Conservation (phyloP, 768 basidiomycete genomes). For the Daedaleopsis nitida region DNA sequence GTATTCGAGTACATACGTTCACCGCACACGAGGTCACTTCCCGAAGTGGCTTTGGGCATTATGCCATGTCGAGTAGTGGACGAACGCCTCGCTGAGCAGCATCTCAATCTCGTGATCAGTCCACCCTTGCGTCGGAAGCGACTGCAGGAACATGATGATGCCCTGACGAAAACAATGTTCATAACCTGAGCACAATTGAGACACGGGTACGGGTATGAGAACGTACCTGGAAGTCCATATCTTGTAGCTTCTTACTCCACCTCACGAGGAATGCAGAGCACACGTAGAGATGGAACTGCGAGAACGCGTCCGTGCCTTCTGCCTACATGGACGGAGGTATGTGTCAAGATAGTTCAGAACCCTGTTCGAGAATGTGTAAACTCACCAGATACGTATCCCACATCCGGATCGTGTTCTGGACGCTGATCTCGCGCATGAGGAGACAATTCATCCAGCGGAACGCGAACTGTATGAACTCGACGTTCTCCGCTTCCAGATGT, state of each 20-base stretch:
- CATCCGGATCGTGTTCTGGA: constrained; percentile 96
- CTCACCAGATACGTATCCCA: constrained; percentile 99
- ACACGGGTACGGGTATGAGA: not conserved
- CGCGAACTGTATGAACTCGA: constrained; percentile 99
- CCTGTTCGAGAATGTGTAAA: not conserved
- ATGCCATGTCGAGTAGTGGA: constrained; percentile 90
- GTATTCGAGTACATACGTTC: constrained; percentile 20
- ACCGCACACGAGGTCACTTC: not conserved
- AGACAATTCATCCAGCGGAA: constrained; percentile 99
- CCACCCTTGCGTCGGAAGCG: constrained; percentile 91
- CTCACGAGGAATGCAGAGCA: constrained; percentile 96
- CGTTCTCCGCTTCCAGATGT: constrained; percentile 87
- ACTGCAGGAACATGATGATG: constrained; percentile 98
- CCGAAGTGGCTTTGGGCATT: constrained; percentile 88
- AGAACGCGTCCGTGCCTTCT: constrained; percentile 97
- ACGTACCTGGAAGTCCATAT: constrained; percentile 97
- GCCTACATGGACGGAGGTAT: constrained; percentile 53
- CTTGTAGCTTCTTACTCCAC: constrained; percentile 90
- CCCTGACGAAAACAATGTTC: constrained; percentile 55
- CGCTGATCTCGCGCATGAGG: constrained; percentile 96
- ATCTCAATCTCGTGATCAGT: constrained; percentile 95
- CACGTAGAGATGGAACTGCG: constrained; percentile 97
- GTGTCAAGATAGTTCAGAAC: not conserved
- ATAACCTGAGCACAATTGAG: not conserved
- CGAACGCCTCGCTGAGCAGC: constrained; percentile 93